Evolutionary conservation across 208 protist species (phyloP).

Genomic region (Perkinsela sp.): DNA sequence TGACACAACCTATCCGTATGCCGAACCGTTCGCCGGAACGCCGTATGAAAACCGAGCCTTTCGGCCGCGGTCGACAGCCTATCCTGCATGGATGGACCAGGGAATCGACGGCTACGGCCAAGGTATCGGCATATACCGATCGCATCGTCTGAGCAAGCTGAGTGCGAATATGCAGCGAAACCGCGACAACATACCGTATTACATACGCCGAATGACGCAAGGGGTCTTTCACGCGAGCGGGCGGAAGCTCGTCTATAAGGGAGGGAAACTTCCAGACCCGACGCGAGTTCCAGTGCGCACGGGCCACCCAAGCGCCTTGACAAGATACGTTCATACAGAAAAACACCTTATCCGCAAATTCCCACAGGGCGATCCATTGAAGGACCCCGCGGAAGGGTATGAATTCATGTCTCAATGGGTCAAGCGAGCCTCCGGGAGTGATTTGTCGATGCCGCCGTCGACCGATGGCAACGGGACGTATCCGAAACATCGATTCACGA

Average conservation of each 20-base stretch:
- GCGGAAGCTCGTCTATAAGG: not conserved
- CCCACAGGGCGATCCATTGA: not conserved
- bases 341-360: not conserved
- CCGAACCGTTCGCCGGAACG: not conserved
- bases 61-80: not conserved
- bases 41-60: not conserved
- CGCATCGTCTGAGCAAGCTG: not conserved
- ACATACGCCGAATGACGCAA: not conserved
- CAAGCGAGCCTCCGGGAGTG: not conserved
- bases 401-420: not conserved
- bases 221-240: not conserved
- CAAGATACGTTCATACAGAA: not conserved
- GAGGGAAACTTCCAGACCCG: not conserved
- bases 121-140: not conserved
- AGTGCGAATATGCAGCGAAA: not conserved
- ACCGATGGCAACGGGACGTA: not conserved
- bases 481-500: no score
- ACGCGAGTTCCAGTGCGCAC: not conserved
- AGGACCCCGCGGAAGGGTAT: not conserved
- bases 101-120: not conserved
- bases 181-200: not conserved
- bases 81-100: not conserved
- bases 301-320: not conserved
- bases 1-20: not conserved
- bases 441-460: not conserved